phyloP scores from a whole-genome alignment of 768 basidiomycete species.

The Termitomyces sp. region DNA sequence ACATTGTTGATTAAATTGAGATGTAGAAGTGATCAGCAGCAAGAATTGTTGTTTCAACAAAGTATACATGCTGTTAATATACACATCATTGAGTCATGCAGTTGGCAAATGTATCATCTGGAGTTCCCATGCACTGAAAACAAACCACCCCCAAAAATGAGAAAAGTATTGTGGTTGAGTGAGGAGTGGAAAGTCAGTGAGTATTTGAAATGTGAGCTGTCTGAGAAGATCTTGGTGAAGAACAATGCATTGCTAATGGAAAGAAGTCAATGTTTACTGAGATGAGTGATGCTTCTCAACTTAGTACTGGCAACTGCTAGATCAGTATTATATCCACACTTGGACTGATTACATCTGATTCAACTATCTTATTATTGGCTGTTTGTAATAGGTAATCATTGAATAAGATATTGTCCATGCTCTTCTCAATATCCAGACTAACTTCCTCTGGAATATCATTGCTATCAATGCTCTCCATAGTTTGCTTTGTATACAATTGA shows the following conservation, averaged over 20 bases:
- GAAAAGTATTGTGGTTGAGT: background rate
- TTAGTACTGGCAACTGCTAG: background rate
- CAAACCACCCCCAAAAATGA: background rate
- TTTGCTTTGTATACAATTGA: background rate
- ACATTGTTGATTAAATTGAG: background rate
- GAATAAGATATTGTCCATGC: background rate
- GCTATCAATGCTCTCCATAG: background rate
- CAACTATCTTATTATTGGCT: background rate
- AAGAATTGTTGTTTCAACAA: conserved; percentile 8
- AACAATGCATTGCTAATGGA: background rate
- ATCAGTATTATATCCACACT: background rate
- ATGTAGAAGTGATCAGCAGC: background rate
- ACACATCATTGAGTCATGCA: background rate
- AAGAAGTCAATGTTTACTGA: background rate
- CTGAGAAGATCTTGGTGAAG: background rate
- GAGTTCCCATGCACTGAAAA: background rate
- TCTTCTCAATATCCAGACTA: background rate
- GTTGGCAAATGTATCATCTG: background rate
- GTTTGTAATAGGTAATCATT: background rate
- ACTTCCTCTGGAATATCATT: background rate
- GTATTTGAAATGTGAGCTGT: background rate
- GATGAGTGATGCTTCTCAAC: background rate
- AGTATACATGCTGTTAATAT: conserved; percentile 19
- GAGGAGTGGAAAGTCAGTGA: background rate
- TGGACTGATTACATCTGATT: background rate